A percentile compares a stretch with the other conserved stretches of the same genome.
phyloP scores from a whole-genome alignment of 1,284 basidiomycete species.

The Ganoderma lingzhi region DNA sequence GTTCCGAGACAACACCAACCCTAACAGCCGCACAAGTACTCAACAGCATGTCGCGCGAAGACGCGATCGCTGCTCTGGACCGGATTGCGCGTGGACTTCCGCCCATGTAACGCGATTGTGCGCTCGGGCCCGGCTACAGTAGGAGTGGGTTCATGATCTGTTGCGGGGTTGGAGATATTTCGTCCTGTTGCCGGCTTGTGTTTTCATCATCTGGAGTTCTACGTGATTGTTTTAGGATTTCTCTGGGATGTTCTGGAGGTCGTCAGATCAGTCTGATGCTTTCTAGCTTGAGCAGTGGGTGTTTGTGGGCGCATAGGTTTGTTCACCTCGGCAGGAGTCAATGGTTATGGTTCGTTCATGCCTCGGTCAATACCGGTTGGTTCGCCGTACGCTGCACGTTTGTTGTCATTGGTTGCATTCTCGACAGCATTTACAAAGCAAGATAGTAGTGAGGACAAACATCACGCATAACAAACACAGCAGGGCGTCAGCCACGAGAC shows the following conservation, averaged over 20 bases:
- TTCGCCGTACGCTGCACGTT: background rate
- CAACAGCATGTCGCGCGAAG: constrained; percentile 34
- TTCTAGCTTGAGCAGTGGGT: background rate
- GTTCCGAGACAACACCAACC: constrained; percentile 7
- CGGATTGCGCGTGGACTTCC: constrained; percentile 29
- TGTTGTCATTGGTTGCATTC: background rate
- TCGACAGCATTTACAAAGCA: background rate
- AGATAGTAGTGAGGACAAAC: background rate
- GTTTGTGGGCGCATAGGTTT: background rate
- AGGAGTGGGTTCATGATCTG: background rate
- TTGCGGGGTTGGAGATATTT: background rate
- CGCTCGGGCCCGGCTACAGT: background rate
- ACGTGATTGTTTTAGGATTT: background rate
- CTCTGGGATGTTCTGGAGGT: background rate
- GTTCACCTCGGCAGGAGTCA: background rate
- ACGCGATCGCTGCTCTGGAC: constrained; percentile 34
- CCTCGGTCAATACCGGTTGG: background rate
- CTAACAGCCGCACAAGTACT: constrained; percentile 28
- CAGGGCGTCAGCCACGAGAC: no score
- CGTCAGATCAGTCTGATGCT: background rate
- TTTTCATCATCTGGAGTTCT: background rate
- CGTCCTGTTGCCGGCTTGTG: background rate
- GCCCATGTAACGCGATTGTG: background rate
- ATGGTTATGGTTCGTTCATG: background rate
- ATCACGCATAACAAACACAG: no score